phyloP scores from a whole-genome alignment of 179 eudicot species.

The Dionaea muscipula region DNA sequence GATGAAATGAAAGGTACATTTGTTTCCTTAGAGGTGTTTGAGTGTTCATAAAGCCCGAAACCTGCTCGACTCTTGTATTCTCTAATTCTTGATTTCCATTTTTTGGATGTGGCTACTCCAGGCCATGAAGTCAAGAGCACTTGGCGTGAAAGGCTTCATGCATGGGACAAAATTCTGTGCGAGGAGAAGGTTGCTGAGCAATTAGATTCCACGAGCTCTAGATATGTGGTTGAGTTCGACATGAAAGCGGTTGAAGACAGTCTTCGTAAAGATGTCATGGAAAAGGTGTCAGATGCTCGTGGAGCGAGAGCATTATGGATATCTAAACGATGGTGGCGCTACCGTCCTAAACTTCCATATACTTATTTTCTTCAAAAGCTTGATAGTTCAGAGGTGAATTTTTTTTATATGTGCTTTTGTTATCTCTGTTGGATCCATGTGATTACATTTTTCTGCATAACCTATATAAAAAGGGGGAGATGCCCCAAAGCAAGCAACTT shows the following conservation, averaged over 20 bases:
- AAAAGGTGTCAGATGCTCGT: constrained; percentile 38
- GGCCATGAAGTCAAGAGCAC: constrained; percentile 37
- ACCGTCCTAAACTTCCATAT: constrained; percentile 92
- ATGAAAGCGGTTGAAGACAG: constrained; percentile 90
- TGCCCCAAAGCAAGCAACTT: too few species aligned
- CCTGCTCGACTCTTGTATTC: too few species aligned
- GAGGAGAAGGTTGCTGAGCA: constrained; percentile 66
- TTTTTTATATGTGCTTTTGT: constrained; percentile 6
- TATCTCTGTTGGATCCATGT: constrained; percentile 4
- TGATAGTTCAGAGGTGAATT: constrained; percentile 69
- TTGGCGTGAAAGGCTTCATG: constrained; percentile 83
- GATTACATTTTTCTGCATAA: too few species aligned
- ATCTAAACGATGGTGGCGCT: constrained; percentile 97
- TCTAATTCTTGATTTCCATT: too few species aligned
- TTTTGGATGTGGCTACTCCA: constrained; percentile 26
- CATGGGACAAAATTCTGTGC: constrained; percentile 61
- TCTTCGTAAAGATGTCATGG: constrained; percentile 72
- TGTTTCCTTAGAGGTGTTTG: too few species aligned
- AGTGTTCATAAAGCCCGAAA: too few species aligned
- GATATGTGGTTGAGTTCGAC: constrained; percentile 76
- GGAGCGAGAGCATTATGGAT: constrained; percentile 83
- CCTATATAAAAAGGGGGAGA: too few species aligned
- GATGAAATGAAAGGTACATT: background rate
- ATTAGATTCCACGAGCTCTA: constrained; percentile 46
- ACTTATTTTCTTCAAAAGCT: constrained; percentile 87